Evolutionary conservation across 1,284 basidiomycete species (phyloP), one percentile per base, ranked within the genome.

Genomic region (Naganishia sp.): DNA sequence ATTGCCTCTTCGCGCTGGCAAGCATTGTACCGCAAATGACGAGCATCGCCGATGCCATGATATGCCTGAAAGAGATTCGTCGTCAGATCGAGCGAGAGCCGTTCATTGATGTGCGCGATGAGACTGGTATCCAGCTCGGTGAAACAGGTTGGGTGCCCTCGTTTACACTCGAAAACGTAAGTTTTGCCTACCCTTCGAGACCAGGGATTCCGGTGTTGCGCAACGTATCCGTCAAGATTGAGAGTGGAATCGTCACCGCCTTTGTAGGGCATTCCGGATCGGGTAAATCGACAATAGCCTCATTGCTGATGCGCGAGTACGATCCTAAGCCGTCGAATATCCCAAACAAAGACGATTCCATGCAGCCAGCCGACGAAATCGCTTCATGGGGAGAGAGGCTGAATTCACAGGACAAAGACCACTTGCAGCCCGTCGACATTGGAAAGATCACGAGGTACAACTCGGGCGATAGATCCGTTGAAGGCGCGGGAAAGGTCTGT

Each of bases 141-240:
- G 43, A 45, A 10, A 23, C 50, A 3, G 57, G 31, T 25, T 61
- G 57, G 49, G 42, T 13, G 7, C 57, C 65, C 18, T 87, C 88
- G 70, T 85, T 82, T 66, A 73, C 77, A 50, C 76, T 82, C 46
- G 72, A 77, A n/a, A 70, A 77, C 63, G 78, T 83, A 28, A 76
- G 77, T 21, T 82, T 82, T 67, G 72, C 74, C 44, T 82, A 82
- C 69, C 81, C 81, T 0, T 79, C 80, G 10, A 73, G 80, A 33
- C 79, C 80, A 1, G 70, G 72, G 23, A 75, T 78, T 7, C 87
- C 89, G 59, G 92, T 95, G 4, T 72, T 82, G 21, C 72, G 79
- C 56, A 73, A 76, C 43, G 75, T 81, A 1, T 74, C 74, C 21
- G 64, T 81, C 36, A 67, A 69, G 25, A 77, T 82, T 44, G 71